Conservation (phyloP, 345 rosid species). For the Diplotaxis tenuifolia region DNA sequence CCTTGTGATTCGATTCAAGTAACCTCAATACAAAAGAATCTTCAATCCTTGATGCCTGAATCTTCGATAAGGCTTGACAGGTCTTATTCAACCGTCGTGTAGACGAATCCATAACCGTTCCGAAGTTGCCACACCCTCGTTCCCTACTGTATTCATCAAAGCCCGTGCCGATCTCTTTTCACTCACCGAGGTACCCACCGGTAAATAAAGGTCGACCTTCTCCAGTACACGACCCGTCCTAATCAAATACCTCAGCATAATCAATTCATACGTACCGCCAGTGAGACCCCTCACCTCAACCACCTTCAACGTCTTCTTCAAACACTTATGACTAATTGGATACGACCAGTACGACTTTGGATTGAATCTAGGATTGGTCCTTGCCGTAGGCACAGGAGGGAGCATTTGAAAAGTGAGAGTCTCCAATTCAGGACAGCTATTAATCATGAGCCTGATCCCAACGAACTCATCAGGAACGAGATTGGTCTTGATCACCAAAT, state of each 20-base stretch:
- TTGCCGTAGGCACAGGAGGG: background rate
- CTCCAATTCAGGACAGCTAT: slow-evolving; percentile 7
- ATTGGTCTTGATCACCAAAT: background rate
- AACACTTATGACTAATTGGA: background rate
- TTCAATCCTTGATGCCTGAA: background rate
- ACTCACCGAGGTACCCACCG: background rate
- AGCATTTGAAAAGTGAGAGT: background rate
- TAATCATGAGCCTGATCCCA: background rate
- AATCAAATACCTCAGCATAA: background rate
- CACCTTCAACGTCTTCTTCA: background rate
- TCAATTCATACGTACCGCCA: background rate
- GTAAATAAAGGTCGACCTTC: background rate
- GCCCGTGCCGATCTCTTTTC: background rate
- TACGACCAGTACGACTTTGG: background rate
- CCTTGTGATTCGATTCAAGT: no score
- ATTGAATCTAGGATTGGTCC: background rate
- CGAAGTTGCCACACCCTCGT: background rate
- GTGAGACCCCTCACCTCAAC: background rate
- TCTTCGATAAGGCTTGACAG: background rate
- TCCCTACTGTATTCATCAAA: accelerated
- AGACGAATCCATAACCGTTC: background rate
- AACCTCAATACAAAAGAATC: no score
- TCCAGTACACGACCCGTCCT: background rate
- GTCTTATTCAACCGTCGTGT: background rate
- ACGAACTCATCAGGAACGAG: background rate